Conservation (phyloP, 2,329 filamentous ascomycete species). For the Clonostachys sp. region DNA sequence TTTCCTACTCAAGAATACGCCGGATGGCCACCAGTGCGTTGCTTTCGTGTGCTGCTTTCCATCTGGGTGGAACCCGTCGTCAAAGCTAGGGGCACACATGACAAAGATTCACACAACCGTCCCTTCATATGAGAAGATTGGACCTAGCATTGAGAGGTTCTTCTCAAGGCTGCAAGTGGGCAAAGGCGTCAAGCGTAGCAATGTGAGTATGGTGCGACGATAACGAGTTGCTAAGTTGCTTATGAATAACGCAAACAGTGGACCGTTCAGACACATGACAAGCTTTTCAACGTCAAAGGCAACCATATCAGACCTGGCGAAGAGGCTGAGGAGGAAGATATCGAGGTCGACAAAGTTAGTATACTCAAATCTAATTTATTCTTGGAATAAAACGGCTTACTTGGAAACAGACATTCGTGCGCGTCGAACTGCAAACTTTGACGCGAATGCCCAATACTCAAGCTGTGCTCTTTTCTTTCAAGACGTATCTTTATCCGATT, state of each 20-base stretch:
- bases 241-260: slow-evolving; percentile 26
- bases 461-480: not conserved
- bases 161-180: not conserved
- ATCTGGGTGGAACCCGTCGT: not conserved
- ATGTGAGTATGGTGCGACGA: not conserved
- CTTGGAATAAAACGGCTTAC: not conserved
- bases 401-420: not conserved
- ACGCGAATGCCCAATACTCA: not conserved
- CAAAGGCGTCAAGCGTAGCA: not conserved
- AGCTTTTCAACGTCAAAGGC: slow-evolving; percentile 22
- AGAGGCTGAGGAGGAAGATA: not conserved
- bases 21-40: not conserved
- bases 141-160: not conserved
- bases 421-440: not conserved
- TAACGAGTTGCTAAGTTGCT: too few relatives aligned
- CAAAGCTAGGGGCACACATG: not conserved
- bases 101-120: not conserved
- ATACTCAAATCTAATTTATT: not conserved
- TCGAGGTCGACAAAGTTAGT: not conserved
- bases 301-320: too few relatives aligned
- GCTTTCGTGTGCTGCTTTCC: not conserved
- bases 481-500: not conserved
- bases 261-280: slow-evolving; percentile 37
- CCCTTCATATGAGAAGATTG: not conserved
- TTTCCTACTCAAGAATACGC: not conserved